Conservation (phyloP, 2,329 filamentous ascomycete genomes). For the Penicillium griseofulvum region DNA sequence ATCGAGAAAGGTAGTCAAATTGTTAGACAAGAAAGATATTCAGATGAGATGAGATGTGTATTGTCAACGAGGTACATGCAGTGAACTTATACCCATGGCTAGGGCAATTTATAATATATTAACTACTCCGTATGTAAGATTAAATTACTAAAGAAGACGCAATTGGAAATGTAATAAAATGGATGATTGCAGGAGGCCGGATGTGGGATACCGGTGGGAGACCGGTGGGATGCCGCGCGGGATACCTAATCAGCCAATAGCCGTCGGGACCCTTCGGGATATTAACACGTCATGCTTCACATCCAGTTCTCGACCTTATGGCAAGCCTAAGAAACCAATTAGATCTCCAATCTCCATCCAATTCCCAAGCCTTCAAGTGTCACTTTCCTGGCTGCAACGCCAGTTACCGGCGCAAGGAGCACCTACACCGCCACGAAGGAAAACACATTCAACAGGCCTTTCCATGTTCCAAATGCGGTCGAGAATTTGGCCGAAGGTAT, state of each 20-base stretch:
- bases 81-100: neutral
- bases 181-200: neutral
- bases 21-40: too few species aligned
- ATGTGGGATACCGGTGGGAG: constrained; percentile 1
- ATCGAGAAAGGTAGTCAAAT: neutral
- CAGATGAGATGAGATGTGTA: neutral
- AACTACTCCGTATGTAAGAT: too few species aligned
- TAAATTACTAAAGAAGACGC: too few species aligned
- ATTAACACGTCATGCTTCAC: neutral
- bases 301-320: neutral
- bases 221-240: constrained; percentile 2
- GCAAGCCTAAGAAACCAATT: neutral
- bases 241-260: neutral
- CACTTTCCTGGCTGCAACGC: constrained; percentile 18
- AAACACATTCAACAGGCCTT: constrained; percentile 17
- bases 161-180: neutral
- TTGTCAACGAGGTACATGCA: neutral
- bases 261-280: too few species aligned
- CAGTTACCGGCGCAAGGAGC: constrained; percentile 26
- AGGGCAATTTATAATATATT: neutral
- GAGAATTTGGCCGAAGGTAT: constrained; percentile 21
- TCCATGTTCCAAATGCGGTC: constrained; percentile 16
- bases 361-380: neutral
- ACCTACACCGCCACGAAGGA: constrained; percentile 23
- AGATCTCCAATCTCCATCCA: neutral